These are phyloP conservation scores for Dactylella cylindrospora DNA, from an alignment of 2,329 filamentous ascomycete species.

Conservation along the genomic window DNA sequence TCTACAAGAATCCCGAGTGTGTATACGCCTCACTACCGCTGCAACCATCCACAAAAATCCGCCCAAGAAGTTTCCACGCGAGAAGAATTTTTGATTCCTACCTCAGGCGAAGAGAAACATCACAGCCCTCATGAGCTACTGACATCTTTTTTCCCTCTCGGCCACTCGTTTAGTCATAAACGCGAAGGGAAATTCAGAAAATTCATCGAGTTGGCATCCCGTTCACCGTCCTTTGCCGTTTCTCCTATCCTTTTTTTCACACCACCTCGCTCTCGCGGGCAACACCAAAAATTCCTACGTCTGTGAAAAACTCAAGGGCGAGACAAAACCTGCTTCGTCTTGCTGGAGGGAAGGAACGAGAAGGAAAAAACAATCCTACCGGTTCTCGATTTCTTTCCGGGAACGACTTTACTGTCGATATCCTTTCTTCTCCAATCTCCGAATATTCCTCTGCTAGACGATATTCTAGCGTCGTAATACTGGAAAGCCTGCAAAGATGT, in stretches of 20 bases:
- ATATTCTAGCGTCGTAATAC: not conserved
- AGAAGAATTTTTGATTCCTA: constrained; percentile 35
- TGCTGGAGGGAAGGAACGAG: not conserved
- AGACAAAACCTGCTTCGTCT: constrained; percentile 4
- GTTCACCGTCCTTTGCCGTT: constrained; percentile 7
- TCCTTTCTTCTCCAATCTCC: constrained; percentile 1
- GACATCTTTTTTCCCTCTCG: constrained; percentile 19
- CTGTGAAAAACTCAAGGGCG: constrained; percentile 2
- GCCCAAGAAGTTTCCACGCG: constrained; percentile 34
- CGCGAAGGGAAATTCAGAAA: constrained; percentile 26
- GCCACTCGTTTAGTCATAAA: constrained; percentile 43
- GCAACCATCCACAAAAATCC: not conserved
- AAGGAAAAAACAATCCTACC: not conserved
- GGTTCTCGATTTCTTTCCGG: too few species aligned
- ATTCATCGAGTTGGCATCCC: constrained; percentile 18
- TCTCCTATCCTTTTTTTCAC: too few species aligned
- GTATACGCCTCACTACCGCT: constrained; percentile 26
- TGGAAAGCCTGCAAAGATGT: constrained; percentile 20
- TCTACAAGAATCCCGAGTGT: not conserved
- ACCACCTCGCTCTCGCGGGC: too few species aligned
- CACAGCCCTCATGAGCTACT: constrained; percentile 42
- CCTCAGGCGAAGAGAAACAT: too few species aligned
- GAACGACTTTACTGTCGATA: constrained; percentile 1
- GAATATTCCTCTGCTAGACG: too few species aligned
- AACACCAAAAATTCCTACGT: constrained; percentile 21